These are phyloP conservation scores for Aegilops umbellulata DNA, from an alignment of 176 grass and related monocot species.

Conservation along the genomic window DNA sequence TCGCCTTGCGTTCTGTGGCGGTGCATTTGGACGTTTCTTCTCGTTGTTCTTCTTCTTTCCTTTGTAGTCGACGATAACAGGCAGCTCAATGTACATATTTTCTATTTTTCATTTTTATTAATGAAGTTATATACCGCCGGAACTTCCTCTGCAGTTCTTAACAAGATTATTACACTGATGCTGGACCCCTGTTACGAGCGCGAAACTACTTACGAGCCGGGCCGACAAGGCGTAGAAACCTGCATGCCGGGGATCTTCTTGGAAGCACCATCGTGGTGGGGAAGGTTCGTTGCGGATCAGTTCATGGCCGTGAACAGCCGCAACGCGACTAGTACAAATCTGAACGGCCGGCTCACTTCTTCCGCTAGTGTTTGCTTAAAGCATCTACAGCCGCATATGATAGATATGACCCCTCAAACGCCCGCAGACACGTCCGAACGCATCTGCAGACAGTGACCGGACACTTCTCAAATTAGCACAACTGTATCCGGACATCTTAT, in stretches of 20 bases:
- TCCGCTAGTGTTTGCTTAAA: background rate
- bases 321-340: background rate
- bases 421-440: too few species aligned
- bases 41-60: background rate
- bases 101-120: background rate
- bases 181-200: background rate
- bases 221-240: too few species aligned
- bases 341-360: background rate
- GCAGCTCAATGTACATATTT: background rate
- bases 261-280: background rate
- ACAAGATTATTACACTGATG: background rate
- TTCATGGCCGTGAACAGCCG: background rate
- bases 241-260: background rate
- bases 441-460: too few species aligned
- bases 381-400: too few species aligned
- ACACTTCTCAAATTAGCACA: too few species aligned
- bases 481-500: too few species aligned
- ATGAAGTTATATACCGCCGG: background rate
- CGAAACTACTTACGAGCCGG: background rate
- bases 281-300: background rate
- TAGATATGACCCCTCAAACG: too few species aligned
- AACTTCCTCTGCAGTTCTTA: conserved; percentile 1
- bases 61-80: background rate
- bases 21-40: background rate
- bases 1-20: background rate